phyloP scores from a whole-genome alignment of 345 rosid species.

The Anacardium occidentale region DNA sequence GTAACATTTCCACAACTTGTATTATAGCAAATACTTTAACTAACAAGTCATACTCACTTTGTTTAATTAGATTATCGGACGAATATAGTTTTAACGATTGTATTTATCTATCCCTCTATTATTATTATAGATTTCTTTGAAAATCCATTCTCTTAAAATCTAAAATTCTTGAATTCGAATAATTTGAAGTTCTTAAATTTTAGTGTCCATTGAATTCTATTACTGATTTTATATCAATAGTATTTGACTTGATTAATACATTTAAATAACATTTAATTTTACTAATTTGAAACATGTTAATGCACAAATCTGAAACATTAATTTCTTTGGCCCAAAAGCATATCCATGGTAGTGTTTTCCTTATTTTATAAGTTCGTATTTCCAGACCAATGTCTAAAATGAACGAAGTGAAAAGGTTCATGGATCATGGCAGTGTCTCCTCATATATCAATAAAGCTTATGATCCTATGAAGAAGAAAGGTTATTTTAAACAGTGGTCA shows the following conservation, averaged over 20 bases:
- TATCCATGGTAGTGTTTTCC: too few species aligned
- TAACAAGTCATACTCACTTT: too few species aligned
- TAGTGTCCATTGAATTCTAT: background rate
- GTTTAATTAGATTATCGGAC: too few species aligned
- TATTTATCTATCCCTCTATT: too few species aligned
- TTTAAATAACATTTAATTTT: background rate
- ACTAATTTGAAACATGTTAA: background rate
- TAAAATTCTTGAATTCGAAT: too few species aligned
- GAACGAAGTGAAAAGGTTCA: background rate
- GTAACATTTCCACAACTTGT: too few species aligned
- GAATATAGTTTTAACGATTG: too few species aligned
- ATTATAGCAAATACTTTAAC: too few species aligned
- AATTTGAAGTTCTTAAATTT: background rate
- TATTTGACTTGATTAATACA: too few species aligned
- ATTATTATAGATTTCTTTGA: too few species aligned
- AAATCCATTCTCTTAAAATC: too few species aligned
- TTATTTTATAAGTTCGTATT: background rate
- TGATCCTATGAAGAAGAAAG: background rate
- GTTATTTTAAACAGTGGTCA: background rate
- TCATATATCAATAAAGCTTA: background rate
- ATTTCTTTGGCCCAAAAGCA: too few species aligned
- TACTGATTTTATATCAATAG: background rate
- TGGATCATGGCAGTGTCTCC: background rate
- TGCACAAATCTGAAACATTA: background rate
- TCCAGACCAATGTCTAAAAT: background rate